Evolutionary conservation across 2,329 filamentous ascomycete genomes (phyloP), one percentile per base, ranked within the genome.

Genomic region (Fusarium bactridioides): DNA sequence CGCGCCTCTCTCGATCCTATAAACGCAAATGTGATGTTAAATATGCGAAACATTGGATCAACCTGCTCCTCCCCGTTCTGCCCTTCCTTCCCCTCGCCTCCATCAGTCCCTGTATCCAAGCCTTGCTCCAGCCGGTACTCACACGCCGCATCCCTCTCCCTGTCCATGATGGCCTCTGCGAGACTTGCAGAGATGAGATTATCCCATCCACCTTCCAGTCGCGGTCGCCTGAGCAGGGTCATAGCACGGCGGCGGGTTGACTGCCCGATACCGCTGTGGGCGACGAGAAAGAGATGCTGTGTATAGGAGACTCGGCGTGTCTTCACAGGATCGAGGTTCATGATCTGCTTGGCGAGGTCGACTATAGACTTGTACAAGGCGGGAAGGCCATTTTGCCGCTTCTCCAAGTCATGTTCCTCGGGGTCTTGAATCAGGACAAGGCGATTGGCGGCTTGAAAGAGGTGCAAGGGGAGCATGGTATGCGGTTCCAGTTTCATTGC

Each of bases 21-120:
- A 29, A 71, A 51, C 2, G n/a, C 25, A 16, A 71, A 54, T 2
- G 53, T 71, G 16, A 71, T 63, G 7, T 54, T 71, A 7, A 44
- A 71, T 16, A 71, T 67, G 4, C 69, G 69, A 47, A 71, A 66
- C 10, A 71, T 29, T 19, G 67, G 51, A 9, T 63, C 10, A 1
- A 6, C n/a, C 3, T 50, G 29, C 4, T 35, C 23, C 12, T 31
- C 19, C 12, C 31, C 61, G 6, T 18, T 8, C 27, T 48, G 13
- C 10, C 5, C 21, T 9, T 48, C 10, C 15, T 48, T 5, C 27
- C 9, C 25, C 27, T 27, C 13, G 11, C 16, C 4, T 4, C 7
- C 7, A 4, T 9, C 13, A 23, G 19, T 21, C 4, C 19, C 19
- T 15, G 11, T 4, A 19, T 33, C 5, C 19, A 35, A 23, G 6